These are phyloP conservation scores for Podaxis sp. DNA, from an alignment of 768 basidiomycete species.

Conservation along the genomic window DNA sequence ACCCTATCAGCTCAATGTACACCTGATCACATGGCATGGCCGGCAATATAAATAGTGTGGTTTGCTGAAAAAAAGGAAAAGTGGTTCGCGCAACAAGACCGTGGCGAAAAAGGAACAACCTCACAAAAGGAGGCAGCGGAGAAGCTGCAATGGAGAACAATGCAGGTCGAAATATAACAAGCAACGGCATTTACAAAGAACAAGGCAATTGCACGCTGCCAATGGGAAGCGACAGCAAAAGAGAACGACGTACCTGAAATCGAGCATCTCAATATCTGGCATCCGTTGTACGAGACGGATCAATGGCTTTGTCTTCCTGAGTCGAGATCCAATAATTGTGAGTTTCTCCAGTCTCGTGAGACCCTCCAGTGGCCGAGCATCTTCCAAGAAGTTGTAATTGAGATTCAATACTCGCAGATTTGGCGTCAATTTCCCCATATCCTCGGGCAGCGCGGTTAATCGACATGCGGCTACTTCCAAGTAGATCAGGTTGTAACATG, in stretches of 20 bases:
- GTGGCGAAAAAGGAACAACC: background rate
- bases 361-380: slow-evolving; percentile 64
- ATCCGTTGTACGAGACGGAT: slow-evolving; percentile 71
- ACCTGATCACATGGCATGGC: slow-evolving; percentile 16
- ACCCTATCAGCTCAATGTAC: slow-evolving; percentile 10
- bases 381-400: slow-evolving; percentile 95
- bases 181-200: slow-evolving; percentile 13
- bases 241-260: slow-evolving; percentile 64
- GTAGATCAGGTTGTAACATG: slow-evolving; percentile 89
- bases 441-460: slow-evolving; percentile 69
- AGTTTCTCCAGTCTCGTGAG: slow-evolving; percentile 78
- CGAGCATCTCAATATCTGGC: slow-evolving; percentile 83
- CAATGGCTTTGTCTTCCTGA: slow-evolving; percentile 73
- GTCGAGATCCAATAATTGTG: slow-evolving; percentile 80
- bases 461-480: slow-evolving; percentile 89
- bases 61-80: slow-evolving; percentile 5
- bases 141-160: background rate
- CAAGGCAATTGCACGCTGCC: slow-evolving; percentile 6
- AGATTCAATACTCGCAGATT: slow-evolving; percentile 91
- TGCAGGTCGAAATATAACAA: background rate
- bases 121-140: background rate
- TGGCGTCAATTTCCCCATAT: slow-evolving; percentile 66
- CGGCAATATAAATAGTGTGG: slow-evolving; percentile 9
- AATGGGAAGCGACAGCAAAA: slow-evolving; percentile 15
- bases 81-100: background rate